These are phyloP conservation scores for Lentinula aciculospora DNA, from an alignment of 768 basidiomycete species.

Conservation along the genomic window DNA sequence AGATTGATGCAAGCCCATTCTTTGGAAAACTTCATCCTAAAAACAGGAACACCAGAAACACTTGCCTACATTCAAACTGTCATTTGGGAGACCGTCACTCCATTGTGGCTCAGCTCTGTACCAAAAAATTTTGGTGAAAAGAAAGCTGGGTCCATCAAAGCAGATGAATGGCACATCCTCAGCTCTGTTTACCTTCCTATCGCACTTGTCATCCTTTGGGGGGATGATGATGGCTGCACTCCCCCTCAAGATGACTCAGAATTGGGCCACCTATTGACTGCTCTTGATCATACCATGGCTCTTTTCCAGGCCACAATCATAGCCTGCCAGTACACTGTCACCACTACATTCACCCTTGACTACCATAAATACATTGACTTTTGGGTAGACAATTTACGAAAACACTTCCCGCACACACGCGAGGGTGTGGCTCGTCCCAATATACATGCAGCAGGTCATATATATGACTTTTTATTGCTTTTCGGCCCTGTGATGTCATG, in stretches of 20 bases:
- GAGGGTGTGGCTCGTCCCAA: conserved; percentile 16
- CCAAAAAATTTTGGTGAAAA: conserved; percentile 21
- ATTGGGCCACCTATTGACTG: neutral
- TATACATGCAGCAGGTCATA: conserved; percentile 22
- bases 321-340: conserved; percentile 12
- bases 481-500: conserved; percentile 30
- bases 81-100: conserved; percentile 16
- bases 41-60: conserved; percentile 3
- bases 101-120: conserved; percentile 21
- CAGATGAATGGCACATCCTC: conserved; percentile 28
- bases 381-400: conserved; percentile 11
- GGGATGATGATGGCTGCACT: conserved; percentile 7
- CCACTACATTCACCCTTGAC: neutral
- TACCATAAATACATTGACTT: conserved; percentile 7
- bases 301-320: conserved; percentile 18
- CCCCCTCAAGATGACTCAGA: neutral
- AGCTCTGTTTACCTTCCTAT: conserved; percentile 27
- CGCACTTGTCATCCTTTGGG: conserved; percentile 26
- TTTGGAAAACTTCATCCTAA: neutral
- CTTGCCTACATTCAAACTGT: conserved; percentile 16
- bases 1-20: neutral
- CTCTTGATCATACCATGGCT: conserved; percentile 19
- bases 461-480: conserved; percentile 21
- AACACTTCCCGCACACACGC: conserved; percentile 12
- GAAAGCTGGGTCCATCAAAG: conserved; percentile 28